Conservation (phyloP, 371 early-diverging fungal genomes). For the Mortierella polycephala region DNA sequence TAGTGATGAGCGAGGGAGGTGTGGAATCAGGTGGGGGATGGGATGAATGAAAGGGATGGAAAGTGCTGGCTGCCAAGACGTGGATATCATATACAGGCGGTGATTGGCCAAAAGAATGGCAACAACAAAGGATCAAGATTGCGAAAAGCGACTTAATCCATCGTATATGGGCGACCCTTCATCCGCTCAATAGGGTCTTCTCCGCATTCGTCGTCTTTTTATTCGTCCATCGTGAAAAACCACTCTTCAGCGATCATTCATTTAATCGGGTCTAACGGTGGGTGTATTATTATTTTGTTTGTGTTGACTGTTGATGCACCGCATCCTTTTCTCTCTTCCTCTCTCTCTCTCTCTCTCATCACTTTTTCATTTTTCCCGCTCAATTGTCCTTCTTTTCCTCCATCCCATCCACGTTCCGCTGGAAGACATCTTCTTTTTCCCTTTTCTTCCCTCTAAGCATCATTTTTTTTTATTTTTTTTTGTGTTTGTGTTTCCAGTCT, state of each 20-base stretch:
- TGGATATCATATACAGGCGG: background rate
- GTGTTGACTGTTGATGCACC: background rate
- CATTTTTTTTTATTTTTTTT: too few species aligned
- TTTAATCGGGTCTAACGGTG: background rate
- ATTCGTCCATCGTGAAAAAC: too few species aligned
- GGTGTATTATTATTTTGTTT: background rate
- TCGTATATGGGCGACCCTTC: too few species aligned
- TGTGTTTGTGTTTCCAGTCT: background rate
- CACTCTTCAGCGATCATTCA: background rate
- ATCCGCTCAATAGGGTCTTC: too few species aligned
- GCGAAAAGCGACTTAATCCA: too few species aligned
- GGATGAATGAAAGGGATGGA: constrained; percentile 2
- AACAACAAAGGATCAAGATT: too few species aligned
- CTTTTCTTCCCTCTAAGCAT: background rate
- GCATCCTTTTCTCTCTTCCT: background rate
- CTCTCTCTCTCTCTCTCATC: constrained; percentile 5
- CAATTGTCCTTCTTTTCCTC: background rate
- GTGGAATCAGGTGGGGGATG: background rate
- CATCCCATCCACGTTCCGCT: background rate
- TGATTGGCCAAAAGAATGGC: too few species aligned
- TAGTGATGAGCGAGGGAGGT: background rate
- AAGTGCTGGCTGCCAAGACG: background rate
- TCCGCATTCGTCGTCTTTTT: too few species aligned
- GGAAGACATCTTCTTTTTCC: background rate
- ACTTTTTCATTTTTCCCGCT: background rate